Conservation (phyloP, 371 early-diverging fungal species). For the Gilbertella persicaria region DNA sequence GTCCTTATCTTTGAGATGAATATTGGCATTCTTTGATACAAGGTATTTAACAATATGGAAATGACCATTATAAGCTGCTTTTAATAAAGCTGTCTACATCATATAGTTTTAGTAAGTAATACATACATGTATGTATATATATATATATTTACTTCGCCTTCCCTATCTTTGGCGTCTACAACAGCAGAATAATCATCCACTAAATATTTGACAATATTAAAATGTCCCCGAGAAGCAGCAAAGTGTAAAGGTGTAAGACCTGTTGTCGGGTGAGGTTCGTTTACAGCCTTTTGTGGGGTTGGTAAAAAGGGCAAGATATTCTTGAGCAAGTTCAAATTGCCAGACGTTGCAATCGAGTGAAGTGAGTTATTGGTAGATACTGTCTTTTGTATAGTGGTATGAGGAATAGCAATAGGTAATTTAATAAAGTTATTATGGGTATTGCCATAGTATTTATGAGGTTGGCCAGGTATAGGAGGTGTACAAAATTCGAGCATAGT, state of each 20-base stretch:
- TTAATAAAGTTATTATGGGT: conserved; percentile 58
- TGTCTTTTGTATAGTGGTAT: conserved; percentile 11
- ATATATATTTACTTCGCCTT: conserved; percentile 64
- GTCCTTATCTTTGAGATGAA: conserved; percentile 72
- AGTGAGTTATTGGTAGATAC: conserved; percentile 18
- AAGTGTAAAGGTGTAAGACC: conserved; percentile 72
- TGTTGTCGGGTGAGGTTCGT: conserved; percentile 55
- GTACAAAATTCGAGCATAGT: conserved; percentile 55
- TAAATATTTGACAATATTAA: conserved; percentile 64
- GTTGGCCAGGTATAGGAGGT: conserved; percentile 67
- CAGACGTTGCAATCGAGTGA: conserved; percentile 42
- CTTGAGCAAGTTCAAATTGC: conserved; percentile 41
- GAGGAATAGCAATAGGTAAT: conserved; percentile 38
- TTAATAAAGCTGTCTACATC: conserved; percentile 74
- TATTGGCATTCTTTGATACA: conserved; percentile 64
- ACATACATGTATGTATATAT: neutral
- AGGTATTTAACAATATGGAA: conserved; percentile 64
- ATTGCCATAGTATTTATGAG: conserved; percentile 67
- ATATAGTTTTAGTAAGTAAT: neutral
- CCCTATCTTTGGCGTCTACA: conserved; percentile 69
- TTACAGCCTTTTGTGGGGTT: conserved; percentile 44
- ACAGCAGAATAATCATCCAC: conserved; percentile 65
- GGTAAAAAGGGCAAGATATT: conserved; percentile 32
- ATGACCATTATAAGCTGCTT: conserved; percentile 77
- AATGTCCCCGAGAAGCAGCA: conserved; percentile 74